Evolutionary conservation across 2,329 filamentous ascomycete species (phyloP).

Genomic region (Endocalyx cinctus): DNA sequence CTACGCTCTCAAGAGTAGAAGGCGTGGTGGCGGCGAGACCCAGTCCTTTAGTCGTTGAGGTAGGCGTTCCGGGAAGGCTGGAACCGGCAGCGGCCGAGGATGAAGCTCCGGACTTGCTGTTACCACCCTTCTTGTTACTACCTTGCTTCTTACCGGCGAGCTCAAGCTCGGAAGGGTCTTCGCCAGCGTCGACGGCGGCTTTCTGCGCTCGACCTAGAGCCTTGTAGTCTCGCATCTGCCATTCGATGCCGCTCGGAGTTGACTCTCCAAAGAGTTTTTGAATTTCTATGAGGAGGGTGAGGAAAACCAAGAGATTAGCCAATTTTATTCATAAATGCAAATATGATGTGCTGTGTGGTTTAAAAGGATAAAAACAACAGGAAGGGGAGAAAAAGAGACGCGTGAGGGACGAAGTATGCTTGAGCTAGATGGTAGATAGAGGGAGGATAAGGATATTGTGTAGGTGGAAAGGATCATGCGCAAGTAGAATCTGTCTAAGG

Average conservation of each 20-base stretch:
- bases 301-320: too few relatives aligned
- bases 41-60: too few relatives aligned
- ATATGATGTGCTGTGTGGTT: background rate
- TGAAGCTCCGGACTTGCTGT: too few relatives aligned
- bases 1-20: too few relatives aligned
- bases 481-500: too few relatives aligned
- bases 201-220: constrained; percentile 45
- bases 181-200: constrained; percentile 37
- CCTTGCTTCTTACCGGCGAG: background rate
- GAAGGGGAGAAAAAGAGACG: too few relatives aligned
- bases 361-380: background rate
- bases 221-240: constrained; percentile 56
- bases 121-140: too few relatives aligned
- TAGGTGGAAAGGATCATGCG: too few relatives aligned
- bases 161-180: constrained; percentile 40
- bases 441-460: background rate
- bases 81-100: too few relatives aligned
- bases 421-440: background rate
- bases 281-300: constrained; percentile 40
- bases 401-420: too few relatives aligned
- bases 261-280: constrained; percentile 56
- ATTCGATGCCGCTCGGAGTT: constrained; percentile 53
- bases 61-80: too few relatives aligned
- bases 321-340: background rate
- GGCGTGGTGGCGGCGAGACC: too few relatives aligned